Evolutionary conservation across 73 alveolate genomes (phyloP).

Genomic region (Loxodes magnus): DNA sequence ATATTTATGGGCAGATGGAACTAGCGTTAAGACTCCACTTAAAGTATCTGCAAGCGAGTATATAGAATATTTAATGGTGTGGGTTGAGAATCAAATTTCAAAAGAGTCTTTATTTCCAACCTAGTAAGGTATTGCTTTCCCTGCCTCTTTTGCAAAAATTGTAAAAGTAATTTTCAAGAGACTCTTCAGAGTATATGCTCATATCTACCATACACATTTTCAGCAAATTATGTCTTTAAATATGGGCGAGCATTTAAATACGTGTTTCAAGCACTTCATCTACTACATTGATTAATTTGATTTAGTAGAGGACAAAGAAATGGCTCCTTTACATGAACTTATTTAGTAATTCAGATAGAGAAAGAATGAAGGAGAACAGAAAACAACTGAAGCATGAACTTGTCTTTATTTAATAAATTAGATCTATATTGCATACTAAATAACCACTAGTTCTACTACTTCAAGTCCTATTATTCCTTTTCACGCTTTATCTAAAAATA

Average conservation of each 20-base stretch:
- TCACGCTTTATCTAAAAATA: too few relatives aligned
- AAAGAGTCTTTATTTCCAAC: constrained; percentile 81
- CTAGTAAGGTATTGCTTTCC: constrained; percentile 22
- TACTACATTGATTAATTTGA: constrained; percentile 86
- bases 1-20: constrained; percentile 86
- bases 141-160: constrained; percentile 37
- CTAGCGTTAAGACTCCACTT: constrained; percentile 74
- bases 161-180: constrained; percentile 89
- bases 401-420: too few relatives aligned
- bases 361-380: background rate
- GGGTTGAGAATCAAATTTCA: constrained; percentile 82
- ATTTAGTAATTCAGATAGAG: constrained; percentile 65
- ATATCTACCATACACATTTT: constrained; percentile 92
- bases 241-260: constrained; percentile 89
- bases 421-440: too few relatives aligned
- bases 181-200: constrained; percentile 97
- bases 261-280: constrained; percentile 94
- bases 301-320: constrained; percentile 85
- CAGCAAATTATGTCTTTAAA: constrained; percentile 89
- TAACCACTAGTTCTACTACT: too few relatives aligned
- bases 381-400: too few relatives aligned
- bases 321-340: constrained; percentile 93
- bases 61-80: constrained; percentile 77
- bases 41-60: constrained; percentile 81
- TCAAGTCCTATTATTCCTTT: too few relatives aligned